Conservation (phyloP, 2,329 filamentous ascomycete species). For the Aspergillus ibericus region DNA sequence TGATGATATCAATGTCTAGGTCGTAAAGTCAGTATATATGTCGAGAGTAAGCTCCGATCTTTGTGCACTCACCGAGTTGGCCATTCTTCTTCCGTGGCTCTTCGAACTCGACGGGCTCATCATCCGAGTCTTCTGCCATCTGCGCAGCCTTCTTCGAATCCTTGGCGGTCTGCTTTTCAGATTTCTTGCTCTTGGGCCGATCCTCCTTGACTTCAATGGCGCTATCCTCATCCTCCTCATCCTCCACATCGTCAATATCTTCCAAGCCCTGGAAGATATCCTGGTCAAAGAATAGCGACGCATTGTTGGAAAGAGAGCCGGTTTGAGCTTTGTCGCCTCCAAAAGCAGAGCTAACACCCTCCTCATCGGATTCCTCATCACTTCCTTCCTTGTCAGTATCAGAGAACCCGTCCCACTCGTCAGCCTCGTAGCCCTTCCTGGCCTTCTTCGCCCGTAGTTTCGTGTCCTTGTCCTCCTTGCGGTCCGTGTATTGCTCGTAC, state of each 20-base stretch:
- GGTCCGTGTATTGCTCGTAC: conserved; percentile 83
- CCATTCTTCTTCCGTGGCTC: conserved; percentile 45
- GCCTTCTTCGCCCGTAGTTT: conserved; percentile 91
- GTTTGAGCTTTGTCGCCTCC: conserved; percentile 36
- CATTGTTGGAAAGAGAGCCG: conserved; percentile 74
- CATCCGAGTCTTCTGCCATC: conserved; percentile 35
- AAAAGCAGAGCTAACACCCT: conserved; percentile 39
- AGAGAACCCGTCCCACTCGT: conserved; percentile 90
- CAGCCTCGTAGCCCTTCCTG: conserved; percentile 75
- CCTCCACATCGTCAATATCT: conserved; percentile 61
- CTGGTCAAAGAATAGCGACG: conserved; percentile 87
- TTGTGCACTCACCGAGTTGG: conserved; percentile 42
- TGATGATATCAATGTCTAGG: conserved; percentile 93
- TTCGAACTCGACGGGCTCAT: conserved; percentile 34
- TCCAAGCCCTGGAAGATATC: conserved; percentile 88
- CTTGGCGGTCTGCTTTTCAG: conserved; percentile 27
- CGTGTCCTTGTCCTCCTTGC: conserved; percentile 74
- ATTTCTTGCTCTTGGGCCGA: conserved; percentile 19
- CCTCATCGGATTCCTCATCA: conserved; percentile 60
- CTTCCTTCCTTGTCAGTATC: conserved; percentile 56
- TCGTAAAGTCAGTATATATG: conserved; percentile 22
- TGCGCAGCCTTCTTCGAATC: conserved; percentile 26
- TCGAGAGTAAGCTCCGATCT: conserved; percentile 11
- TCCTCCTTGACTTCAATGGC: conserved; percentile 37
- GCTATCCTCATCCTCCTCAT: conserved; percentile 57